Evolutionary conservation across 306 rosid genomes (phyloP).

Genomic region (Trifolium subterraneum): DNA sequence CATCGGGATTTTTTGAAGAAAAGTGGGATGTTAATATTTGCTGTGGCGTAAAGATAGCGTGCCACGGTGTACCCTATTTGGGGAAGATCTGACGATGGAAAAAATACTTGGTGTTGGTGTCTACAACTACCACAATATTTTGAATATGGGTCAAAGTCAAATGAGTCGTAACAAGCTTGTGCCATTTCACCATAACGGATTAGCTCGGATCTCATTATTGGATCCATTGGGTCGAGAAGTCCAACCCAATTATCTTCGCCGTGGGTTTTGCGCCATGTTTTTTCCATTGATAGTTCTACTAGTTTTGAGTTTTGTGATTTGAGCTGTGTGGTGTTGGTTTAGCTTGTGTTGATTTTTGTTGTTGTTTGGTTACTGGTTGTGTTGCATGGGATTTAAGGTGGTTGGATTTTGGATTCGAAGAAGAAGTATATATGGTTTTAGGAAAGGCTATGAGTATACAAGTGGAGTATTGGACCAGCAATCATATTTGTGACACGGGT

Average conservation of each 20-base stretch:
- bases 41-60: constrained; percentile 79
- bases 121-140: constrained; percentile 84
- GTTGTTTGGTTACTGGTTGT: not conserved
- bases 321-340: constrained; percentile 32
- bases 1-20: constrained; percentile 81
- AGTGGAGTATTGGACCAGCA: too few species aligned
- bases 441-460: constrained; percentile 19
- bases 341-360: not conserved
- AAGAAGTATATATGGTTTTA: not conserved
- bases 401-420: constrained; percentile 2
- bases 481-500: too few species aligned
- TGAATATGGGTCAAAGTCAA: constrained; percentile 81
- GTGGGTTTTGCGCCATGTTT: constrained; percentile 72
- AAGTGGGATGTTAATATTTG: constrained; percentile 63
- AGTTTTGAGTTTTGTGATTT: not conserved
- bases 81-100: constrained; percentile 45
- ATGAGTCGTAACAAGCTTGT: constrained; percentile 86
- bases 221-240: constrained; percentile 75
- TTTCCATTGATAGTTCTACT: not conserved
- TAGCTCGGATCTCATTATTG: constrained; percentile 62
- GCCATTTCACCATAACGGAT: constrained; percentile 91
- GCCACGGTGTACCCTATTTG: constrained; percentile 58
- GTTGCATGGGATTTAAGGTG: not conserved
- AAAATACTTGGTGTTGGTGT: constrained; percentile 50
- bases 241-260: constrained; percentile 77